Base-by-base conservation (phyloP, 1,284 basidiomycete genomes). In the Pterulicium gracile region DNA sequence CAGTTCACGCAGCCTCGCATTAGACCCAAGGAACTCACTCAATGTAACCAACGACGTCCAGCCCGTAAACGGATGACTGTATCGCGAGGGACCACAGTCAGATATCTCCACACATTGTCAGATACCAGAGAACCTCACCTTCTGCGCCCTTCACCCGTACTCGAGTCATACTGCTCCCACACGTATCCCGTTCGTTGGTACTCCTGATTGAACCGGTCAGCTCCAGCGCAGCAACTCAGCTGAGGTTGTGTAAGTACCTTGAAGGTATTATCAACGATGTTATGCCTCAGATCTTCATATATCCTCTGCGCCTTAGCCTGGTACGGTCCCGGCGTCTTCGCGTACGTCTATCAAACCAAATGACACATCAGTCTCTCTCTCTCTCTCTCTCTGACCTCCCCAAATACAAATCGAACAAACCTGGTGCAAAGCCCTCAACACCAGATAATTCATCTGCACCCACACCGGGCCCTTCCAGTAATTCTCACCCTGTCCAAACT, bases 381-480 rank as follows among this genome's bases (percentile, higher is more conserved):
- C 27, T 32, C n/a, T 7, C 27, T 32, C n/a, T n/a, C 34, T n/a
- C 18, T 35, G 1, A 54, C 64, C 47, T 40, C n/a, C n/a, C n/a
- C n/a, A n/a, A n/a, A n/a, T n/a, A n/a, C n/a, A n/a, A n/a, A n/a
- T n/a, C n/a, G n/a, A n/a, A n/a, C n/a, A n/a, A n/a, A 87, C 88
- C 61, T 81, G 83, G 59, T 89, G 70, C 49, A 96, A 64, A 4
- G 90, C 79, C 19, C 77, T 72, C 46, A 97, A 66, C 15, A 81
- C 79, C 52, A 97, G 74, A 59, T 92, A 97, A 63, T 97, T 96
- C 83, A 97, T 92, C 60, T 90, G 93, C 22, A 96, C 76, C 93
- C 93, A 97, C 46, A 97, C 86, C 2, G 94, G 90, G 2, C 93
- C 92, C 56, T 86, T 84, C 93, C 93, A 97, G 64, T 97, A 97